Base-by-base conservation (phyloP, 2,329 filamentous ascomycete genomes). In the Diaporthe batatas region DNA sequence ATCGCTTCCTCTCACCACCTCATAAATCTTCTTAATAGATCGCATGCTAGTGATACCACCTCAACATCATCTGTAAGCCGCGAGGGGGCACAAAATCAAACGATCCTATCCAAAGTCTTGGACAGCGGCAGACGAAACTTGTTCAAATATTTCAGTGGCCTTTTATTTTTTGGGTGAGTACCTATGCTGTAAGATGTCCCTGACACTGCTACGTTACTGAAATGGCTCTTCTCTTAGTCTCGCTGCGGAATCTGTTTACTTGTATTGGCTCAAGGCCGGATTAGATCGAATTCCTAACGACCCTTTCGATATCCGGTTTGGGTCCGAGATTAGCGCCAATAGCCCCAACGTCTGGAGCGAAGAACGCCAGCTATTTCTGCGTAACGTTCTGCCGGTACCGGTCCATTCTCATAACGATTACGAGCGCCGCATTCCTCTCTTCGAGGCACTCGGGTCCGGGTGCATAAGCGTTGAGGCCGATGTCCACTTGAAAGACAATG, bases 381-480 rank as follows among this genome's bases (percentile, higher is more conserved):
- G 58, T n/a, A 68, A 54, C 18, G 36, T 54, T 29, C 25, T 54
- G 39, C 64, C 64, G 64, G 44, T 68, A n/a, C 64, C 64, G 25
- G 44, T 51, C 12, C 64, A 68, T 54, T 68, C 64, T 3, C 64
- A 53, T n/a, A 68, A 54, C 29, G 64, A 68, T 42, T 68, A 68
- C 29, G 21, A 42, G 64, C 64, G 47, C 44, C 64, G 64, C 10
- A 36, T 54, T 12, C 64, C 64, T 21, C 64, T 68, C 64, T 68
- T 68, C 23, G 64, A 51, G 21, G 64, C 64, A 21, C 64, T 53
- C n/a, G 47, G 64, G 21, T 68, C 64, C 32, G 64, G 64, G 47
- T 68, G 64, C 64, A 42, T 68, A 25, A 68, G 64, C 51, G 51
- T 68, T 54, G 64, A 68, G 54, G 64, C 64, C 47, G 64, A 68